Evolutionary conservation across 2,329 filamentous ascomycete species (phyloP), one percentile per base, ranked within the genome.

Genomic region (Beauveria bassiana): DNA sequence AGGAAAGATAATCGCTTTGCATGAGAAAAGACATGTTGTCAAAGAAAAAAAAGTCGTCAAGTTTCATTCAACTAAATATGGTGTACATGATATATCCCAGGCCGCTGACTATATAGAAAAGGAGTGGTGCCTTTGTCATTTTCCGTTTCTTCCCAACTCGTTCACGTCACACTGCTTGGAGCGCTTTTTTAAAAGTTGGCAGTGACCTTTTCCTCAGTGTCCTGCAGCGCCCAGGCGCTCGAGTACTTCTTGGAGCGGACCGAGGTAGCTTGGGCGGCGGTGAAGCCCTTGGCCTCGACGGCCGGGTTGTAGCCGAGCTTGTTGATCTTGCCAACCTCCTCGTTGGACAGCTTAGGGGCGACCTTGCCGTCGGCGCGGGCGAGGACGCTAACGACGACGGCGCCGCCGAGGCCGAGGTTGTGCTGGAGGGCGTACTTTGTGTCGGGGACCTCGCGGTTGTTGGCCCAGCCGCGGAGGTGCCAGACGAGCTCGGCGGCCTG

Each of bases 401-500:
- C 93, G 60, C 95, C 95, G 16, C 93, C 93, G 5, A 98, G 81
- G 0, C 93, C 95, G 1, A 98, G 81, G 71, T 98, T 98, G 73
- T 98, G 95, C 79, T 97, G 93, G 66, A 98, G 78, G 62, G 89
- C 90, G 62, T 85, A 86, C 64, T 78, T 84, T 0, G 92, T 95
- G 62, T 81, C 81, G 22, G 84, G 78, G 1, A 89, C 82, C 18
- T 86, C 78, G 46, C 93, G 83, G 79, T 97, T 97, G 76, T 95
- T 96, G 22, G 93, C 93, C 93, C 93, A 97, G 14, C 93, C 93
- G 66, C 93, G 85, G 68, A 98, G 80, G 71, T 98, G 93, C 93
- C 93, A 98, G 31, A 96, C 90, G 14, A 98, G 80, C 78, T 98
- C 93, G 5, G 93, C 91, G 72, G 93, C 97, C 77, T 98, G 93